Evolutionary conservation across 1,139 yeast species (phyloP).

Genomic region (Yamadazyma conglobata): DNA sequence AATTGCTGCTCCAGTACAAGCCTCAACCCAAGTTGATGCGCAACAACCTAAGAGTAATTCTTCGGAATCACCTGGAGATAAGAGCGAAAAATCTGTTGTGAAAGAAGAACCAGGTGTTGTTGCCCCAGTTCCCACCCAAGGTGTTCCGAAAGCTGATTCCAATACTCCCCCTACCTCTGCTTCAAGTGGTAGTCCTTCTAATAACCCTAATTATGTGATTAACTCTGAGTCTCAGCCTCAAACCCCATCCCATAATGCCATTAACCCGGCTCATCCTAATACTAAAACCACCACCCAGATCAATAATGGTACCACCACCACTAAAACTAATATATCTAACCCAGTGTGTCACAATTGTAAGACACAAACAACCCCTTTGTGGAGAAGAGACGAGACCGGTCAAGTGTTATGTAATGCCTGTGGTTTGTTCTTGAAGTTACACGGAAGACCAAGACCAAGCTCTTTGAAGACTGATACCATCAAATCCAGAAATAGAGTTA

Average conservation of each 20-base stretch:
- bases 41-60: no score
- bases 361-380: conserved; percentile 88
- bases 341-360: conserved; percentile 88
- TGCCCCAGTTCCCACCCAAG: no score
- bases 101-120: no score
- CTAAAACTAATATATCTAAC: conserved; percentile 49
- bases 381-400: conserved; percentile 94
- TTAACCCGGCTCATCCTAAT: conserved; percentile 41
- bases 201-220: no score
- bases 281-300: conserved; percentile 47
- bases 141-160: no score
- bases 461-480: conserved; percentile 88
- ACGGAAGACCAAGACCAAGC: conserved; percentile 90
- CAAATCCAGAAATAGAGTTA: conserved; percentile 81
- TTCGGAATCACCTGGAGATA: no score
- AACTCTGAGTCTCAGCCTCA: conserved; percentile 1
- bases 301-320: conserved; percentile 43
- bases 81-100: no score
- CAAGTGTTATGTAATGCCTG: conserved; percentile 94
- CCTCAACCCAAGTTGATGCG: no score
- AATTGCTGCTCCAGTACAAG: no score
- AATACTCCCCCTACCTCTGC: no score
- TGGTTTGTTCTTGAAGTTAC: conserved; percentile 85
- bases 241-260: conserved; percentile 1
- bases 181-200: no score